These are phyloP conservation scores for Blastocystis hominis DNA, from an alignment of 352 stramenopile species.

Conservation along the genomic window DNA sequence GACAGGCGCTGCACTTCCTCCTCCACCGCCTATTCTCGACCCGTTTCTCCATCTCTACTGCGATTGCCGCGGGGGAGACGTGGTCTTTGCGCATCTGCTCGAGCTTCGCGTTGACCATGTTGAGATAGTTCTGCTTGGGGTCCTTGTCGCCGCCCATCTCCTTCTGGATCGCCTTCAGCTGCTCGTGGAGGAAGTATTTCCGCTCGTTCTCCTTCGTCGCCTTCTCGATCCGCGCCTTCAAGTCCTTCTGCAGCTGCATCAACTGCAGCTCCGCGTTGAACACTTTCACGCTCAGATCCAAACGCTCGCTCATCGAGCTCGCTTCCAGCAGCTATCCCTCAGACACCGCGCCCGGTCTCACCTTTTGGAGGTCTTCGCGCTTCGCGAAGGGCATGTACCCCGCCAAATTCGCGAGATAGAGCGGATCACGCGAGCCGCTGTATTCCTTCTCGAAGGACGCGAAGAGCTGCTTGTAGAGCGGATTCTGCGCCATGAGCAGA, in stretches of 20 bases:
- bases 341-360: not conserved
- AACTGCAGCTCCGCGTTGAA: constrained; percentile 91
- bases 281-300: constrained; percentile 87
- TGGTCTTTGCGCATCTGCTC: constrained; percentile 59
- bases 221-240: constrained; percentile 81
- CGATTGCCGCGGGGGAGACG: constrained; percentile 57
- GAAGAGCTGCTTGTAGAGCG: constrained; percentile 91
- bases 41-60: not conserved
- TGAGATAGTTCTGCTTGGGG: constrained; percentile 91
- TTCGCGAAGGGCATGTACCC: constrained; percentile 82
- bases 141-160: constrained; percentile 96
- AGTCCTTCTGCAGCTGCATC: constrained; percentile 88
- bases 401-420: constrained; percentile 92
- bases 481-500: constrained; percentile 90
- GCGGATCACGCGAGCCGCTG: constrained; percentile 87
- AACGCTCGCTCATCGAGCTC: constrained; percentile 61
- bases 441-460: constrained; percentile 84
- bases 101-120: constrained; percentile 84
- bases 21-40: constrained; percentile 77
- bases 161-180: constrained; percentile 98
- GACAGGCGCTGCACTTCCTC: constrained; percentile 92
- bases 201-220: constrained; percentile 90
- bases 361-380: constrained; percentile 73
- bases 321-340: not conserved
- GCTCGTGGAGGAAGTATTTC: constrained; percentile 93